A percentile compares a stretch with the other conserved stretches of the same genome.
Conservation (phyloP, 2,329 filamentous ascomycete species). For the Mariannaea sp. region DNA sequence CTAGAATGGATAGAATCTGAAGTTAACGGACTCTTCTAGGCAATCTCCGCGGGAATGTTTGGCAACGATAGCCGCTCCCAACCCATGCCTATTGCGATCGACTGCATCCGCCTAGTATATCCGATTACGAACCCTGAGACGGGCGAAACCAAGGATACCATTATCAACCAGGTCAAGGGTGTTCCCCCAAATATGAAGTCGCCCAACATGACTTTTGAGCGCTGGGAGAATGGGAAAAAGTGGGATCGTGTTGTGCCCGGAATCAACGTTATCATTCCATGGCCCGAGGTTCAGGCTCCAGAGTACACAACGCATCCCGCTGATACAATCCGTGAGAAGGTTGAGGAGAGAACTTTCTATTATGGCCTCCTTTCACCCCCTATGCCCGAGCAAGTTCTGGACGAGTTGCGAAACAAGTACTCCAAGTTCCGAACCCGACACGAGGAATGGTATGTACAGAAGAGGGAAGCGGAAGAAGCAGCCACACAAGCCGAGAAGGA, state of each 20-base stretch:
- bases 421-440: conserved; percentile 81
- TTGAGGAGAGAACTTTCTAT: conserved; percentile 75
- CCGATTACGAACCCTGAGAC: conserved; percentile 70
- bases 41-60: conserved; percentile 40
- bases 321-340: conserved; percentile 78
- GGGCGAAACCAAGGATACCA: conserved; percentile 70
- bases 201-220: conserved; percentile 48
- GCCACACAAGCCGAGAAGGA: conserved; percentile 45
- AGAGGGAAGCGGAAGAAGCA: conserved; percentile 64
- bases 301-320: conserved; percentile 57
- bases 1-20: not conserved
- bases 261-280: conserved; percentile 74
- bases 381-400: conserved; percentile 76
- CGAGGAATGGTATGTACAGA: conserved; percentile 71
- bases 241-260: conserved; percentile 69
- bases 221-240: conserved; percentile 48
- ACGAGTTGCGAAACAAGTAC: conserved; percentile 86
- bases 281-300: conserved; percentile 64
- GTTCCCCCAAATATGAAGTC: conserved; percentile 54
- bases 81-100: conserved; percentile 63
- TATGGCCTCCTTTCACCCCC: conserved; percentile 79
- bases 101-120: conserved; percentile 80
- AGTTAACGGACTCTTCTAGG: conserved; percentile 28
- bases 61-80: conserved; percentile 38
- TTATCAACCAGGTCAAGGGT: conserved; percentile 73